These are phyloP conservation scores for Lepidopterella palustris DNA, from an alignment of 495 filamentous ascomycete genomes.

Conservation along the genomic window DNA sequence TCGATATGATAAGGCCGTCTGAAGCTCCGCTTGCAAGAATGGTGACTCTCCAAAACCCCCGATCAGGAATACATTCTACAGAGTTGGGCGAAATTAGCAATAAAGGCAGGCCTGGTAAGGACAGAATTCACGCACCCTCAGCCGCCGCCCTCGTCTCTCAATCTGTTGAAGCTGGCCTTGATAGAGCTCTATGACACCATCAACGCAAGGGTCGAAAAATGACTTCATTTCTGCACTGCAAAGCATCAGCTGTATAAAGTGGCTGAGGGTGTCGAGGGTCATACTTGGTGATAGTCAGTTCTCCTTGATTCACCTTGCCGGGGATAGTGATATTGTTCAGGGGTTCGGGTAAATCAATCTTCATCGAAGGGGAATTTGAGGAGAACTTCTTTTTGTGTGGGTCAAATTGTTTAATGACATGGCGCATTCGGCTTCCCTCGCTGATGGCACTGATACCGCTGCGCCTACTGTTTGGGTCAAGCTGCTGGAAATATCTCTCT, in stretches of 20 bases:
- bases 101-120: not conserved
- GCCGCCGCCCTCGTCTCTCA: constrained; percentile 1
- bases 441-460: constrained; percentile 13
- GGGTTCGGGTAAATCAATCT: constrained; percentile 18
- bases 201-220: constrained; percentile 19
- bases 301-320: constrained; percentile 11
- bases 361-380: not conserved
- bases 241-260: not conserved
- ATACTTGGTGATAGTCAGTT: constrained; percentile 17
- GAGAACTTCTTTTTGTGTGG: constrained; percentile 7
- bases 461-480: constrained; percentile 5
- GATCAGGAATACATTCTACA: constrained; percentile 22
- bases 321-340: constrained; percentile 10
- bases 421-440: constrained; percentile 16
- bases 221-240: constrained; percentile 6
- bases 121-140: not conserved
- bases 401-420: constrained; percentile 17
- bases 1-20: constrained; percentile 1
- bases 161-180: constrained; percentile 10
- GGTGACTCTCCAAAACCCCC: constrained; percentile 19
- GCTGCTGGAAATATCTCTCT: constrained; percentile 2
- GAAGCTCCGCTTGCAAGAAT: constrained; percentile 14
- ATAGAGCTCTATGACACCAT: constrained; percentile 4
- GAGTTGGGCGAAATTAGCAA: not conserved
- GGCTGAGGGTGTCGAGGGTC: not conserved